phyloP scores from a whole-genome alignment of 108 stramenopile genomes.

The Epithemia pelagica region DNA sequence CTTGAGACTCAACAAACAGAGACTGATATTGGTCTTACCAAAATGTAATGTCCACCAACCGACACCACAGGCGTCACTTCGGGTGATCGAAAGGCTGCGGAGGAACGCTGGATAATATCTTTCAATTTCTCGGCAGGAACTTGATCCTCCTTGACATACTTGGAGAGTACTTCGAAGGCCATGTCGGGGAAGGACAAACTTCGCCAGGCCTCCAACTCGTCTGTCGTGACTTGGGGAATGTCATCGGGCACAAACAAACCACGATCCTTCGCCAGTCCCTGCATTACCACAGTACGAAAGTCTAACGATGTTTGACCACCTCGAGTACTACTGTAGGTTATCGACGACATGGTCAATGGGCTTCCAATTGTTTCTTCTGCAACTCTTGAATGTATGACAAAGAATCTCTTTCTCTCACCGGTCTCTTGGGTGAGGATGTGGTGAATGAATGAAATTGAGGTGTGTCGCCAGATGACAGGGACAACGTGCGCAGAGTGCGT shows the following conservation, averaged over 20 bases:
- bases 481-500: no score
- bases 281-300: conserved; percentile 93
- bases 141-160: conserved; percentile 89
- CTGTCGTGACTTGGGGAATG: conserved; percentile 65
- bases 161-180: conserved; percentile 82
- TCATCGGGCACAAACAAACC: conserved; percentile 95
- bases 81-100: conserved; percentile 76
- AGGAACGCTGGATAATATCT: conserved; percentile 84
- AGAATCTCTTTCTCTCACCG: no score
- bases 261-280: conserved; percentile 90
- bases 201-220: conserved; percentile 79
- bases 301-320: conserved; percentile 76
- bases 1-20: not conserved
- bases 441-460: no score
- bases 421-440: not conserved
- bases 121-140: conserved; percentile 75
- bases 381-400: no score
- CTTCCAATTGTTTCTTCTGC: conserved; percentile 1
- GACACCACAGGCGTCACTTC: conserved; percentile 89
- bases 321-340: conserved; percentile 92
- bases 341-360: conserved; percentile 48
- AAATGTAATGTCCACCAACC: conserved; percentile 65
- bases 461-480: no score
- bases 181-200: conserved; percentile 72
- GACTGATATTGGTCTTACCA: conserved; percentile 55